phyloP scores from a whole-genome alignment of 164 flowering plant species.

The Pachysandra terminalis region DNA sequence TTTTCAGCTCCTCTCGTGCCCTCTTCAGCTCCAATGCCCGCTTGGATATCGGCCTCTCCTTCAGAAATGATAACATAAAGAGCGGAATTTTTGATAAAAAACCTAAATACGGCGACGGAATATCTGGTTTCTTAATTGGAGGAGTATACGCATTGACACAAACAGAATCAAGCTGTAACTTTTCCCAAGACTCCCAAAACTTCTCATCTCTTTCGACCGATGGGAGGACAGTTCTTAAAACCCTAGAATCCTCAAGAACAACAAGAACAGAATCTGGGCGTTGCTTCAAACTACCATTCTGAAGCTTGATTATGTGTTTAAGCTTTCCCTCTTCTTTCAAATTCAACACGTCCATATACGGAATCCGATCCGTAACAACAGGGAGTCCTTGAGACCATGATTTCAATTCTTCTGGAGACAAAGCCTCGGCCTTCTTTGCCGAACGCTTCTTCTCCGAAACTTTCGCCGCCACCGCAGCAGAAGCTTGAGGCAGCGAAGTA shows the following conservation, averaged over 20 bases:
- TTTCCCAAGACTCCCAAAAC: constrained; percentile 82
- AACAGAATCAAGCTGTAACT: constrained; percentile 39
- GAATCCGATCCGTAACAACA: constrained; percentile 44
- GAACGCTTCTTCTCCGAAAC: constrained; percentile 36
- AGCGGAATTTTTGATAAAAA: constrained; percentile 42
- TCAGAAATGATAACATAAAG: constrained; percentile 27
- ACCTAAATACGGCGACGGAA: constrained; percentile 66
- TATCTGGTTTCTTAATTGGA: constrained; percentile 62
- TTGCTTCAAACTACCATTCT: constrained; percentile 33
- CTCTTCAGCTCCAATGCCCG: constrained; percentile 60
- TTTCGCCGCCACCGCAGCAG: constrained; percentile 47
- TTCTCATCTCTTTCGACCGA: constrained; percentile 47
- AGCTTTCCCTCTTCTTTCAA: constrained; percentile 59
- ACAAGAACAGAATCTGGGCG: constrained; percentile 58
- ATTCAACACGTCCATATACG: constrained; percentile 57
- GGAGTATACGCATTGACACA: constrained; percentile 88
- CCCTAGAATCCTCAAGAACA: constrained; percentile 77
- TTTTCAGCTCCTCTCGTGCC: constrained; percentile 50
- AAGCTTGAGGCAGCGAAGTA: constrained; percentile 43
- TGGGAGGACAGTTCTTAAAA: constrained; percentile 71
- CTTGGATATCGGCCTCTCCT: constrained; percentile 62
- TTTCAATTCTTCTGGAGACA: constrained; percentile 65
- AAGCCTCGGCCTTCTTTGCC: constrained; percentile 28
- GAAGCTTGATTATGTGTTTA: constrained; percentile 70
- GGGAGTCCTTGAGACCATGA: constrained; percentile 70